A percentile compares a stretch with the other conserved stretches of the same genome.
Evolutionary conservation across 169 alveolate species (phyloP).

Genomic region (Plasmodium berghei): DNA sequence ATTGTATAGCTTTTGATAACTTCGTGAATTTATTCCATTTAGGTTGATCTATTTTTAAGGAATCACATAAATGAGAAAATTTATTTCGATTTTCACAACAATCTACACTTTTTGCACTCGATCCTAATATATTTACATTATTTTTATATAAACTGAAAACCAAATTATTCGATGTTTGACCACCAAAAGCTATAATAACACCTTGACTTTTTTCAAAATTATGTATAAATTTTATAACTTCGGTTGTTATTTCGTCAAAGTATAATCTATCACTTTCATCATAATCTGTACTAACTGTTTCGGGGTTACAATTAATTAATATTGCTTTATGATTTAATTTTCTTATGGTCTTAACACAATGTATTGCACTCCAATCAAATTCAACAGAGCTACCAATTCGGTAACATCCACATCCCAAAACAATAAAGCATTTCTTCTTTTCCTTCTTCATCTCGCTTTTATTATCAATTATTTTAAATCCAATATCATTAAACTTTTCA

Average conservation of each 20-base stretch:
- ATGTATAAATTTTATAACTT: slow-evolving; percentile 82
- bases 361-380: slow-evolving; percentile 92
- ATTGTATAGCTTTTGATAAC: slow-evolving; percentile 81
- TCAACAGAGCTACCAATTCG: slow-evolving; percentile 91
- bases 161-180: slow-evolving; percentile 92
- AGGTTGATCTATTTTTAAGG: slow-evolving; percentile 91
- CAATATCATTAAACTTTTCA: slow-evolving; percentile 67
- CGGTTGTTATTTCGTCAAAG: slow-evolving; percentile 88
- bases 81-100: slow-evolving; percentile 90
- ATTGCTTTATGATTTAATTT: slow-evolving; percentile 78
- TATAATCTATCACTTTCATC: slow-evolving; percentile 90
- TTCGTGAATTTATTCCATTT: slow-evolving; percentile 90
- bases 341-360: slow-evolving; percentile 88
- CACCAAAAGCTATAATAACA: slow-evolving; percentile 89
- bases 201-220: slow-evolving; percentile 87
- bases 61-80: slow-evolving; percentile 88
- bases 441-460: slow-evolving; percentile 41
- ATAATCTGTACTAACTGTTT: slow-evolving; percentile 92
- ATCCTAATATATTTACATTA: slow-evolving; percentile 86
- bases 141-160: slow-evolving; percentile 81
- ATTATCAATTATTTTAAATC: slow-evolving; percentile 71
- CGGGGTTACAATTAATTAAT: slow-evolving; percentile 93
- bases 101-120: slow-evolving; percentile 92
- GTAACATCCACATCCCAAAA: slow-evolving; percentile 91
- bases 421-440: slow-evolving; percentile 77